Evolutionary conservation across 805 yeast species (phyloP).

Genomic region (Cyberlindnera maclurae): DNA sequence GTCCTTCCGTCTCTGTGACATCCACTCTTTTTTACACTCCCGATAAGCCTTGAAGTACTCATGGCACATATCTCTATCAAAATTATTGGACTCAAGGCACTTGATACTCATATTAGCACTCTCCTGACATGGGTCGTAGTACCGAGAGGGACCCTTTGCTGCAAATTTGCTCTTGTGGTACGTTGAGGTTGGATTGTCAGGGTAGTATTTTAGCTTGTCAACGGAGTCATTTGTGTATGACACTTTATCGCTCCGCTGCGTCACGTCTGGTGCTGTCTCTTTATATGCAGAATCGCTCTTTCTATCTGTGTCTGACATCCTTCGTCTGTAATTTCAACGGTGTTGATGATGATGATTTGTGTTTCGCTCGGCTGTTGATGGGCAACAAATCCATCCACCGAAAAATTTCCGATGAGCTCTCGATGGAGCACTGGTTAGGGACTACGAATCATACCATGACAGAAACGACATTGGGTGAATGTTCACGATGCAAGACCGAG

Average conservation of each 20-base stretch:
- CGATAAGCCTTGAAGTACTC: constrained; percentile 90
- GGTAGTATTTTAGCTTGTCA: constrained; percentile 62
- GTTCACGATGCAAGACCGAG: constrained; percentile 40
- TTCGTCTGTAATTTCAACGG: neutral
- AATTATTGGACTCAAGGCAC: constrained; percentile 74
- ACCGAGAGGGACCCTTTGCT: constrained; percentile 72
- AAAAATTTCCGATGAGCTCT: constrained; percentile 7
- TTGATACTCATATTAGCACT: constrained; percentile 79
- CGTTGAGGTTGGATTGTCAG: constrained; percentile 78
- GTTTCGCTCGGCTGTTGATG: too few species aligned
- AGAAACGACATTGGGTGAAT: constrained; percentile 3
- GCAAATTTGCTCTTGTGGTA: constrained; percentile 64
- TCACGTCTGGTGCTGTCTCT: constrained; percentile 19
- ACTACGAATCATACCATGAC: neutral
- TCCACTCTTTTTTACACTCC: constrained; percentile 83
- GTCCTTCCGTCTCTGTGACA: constrained; percentile 32
- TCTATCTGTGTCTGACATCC: constrained; percentile 9
- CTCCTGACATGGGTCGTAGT: constrained; percentile 89
- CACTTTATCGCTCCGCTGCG: constrained; percentile 31
- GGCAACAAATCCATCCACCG: neutral
- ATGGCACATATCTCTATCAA: constrained; percentile 58
- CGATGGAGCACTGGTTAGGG: too few species aligned
- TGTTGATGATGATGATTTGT: neutral
- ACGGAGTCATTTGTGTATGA: constrained; percentile 48
- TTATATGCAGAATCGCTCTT: constrained; percentile 16